Evolutionary conservation across 2,329 filamentous ascomycete genomes (phyloP).

Genomic region (Pestalotiopsis sp.): DNA sequence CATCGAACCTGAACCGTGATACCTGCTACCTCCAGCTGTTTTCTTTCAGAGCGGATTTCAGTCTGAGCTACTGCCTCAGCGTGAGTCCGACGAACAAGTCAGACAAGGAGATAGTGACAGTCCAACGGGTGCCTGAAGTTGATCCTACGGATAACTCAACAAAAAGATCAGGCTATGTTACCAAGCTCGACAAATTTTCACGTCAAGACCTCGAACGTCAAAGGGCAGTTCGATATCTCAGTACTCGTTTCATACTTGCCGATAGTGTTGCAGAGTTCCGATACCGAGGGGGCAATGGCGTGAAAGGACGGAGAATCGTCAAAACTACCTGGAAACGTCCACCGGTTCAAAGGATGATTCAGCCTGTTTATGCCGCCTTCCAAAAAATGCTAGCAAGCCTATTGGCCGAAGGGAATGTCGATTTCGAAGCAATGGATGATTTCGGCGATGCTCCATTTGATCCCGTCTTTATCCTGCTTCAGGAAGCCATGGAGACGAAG

Average conservation of each 20-base stretch:
- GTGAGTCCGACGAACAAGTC: constrained; percentile 18
- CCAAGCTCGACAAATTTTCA: neutral
- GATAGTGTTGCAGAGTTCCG: constrained; percentile 20
- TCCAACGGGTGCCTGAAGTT: constrained; percentile 13
- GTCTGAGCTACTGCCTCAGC: constrained; percentile 40
- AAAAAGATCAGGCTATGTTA: neutral
- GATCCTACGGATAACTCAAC: neutral
- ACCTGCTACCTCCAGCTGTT: constrained; percentile 48
- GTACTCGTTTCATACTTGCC: constrained; percentile 23
- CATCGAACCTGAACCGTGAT: no score
- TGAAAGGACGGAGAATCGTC: neutral
- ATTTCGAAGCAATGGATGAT: constrained; percentile 6
- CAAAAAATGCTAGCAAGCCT: neutral
- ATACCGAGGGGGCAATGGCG: neutral
- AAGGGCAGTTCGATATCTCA: constrained; percentile 17
- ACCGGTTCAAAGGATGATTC: constrained; percentile 2
- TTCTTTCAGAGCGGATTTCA: constrained; percentile 42
- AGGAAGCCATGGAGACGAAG: constrained; percentile 11
- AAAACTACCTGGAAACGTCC: neutral
- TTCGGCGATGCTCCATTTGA: constrained; percentile 14
- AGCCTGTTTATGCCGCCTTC: constrained; percentile 5
- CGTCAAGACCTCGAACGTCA: constrained; percentile 7
- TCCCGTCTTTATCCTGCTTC: constrained; percentile 10
- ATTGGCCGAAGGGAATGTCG: neutral
- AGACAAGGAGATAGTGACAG: constrained; percentile 17